Base-by-base conservation (phyloP, 345 rosid species). In the Garcia nutans region DNA sequence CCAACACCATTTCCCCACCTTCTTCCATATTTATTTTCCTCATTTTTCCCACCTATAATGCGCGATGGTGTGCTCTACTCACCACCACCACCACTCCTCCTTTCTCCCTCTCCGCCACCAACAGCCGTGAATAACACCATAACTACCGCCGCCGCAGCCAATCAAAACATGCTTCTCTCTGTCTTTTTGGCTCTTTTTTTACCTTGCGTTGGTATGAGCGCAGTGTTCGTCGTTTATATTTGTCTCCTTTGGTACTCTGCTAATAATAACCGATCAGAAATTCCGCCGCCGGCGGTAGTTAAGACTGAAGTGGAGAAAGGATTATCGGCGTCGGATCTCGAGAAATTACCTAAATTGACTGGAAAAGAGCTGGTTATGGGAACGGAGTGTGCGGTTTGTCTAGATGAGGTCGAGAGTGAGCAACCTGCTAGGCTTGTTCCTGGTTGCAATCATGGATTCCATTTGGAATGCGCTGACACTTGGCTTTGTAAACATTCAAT, bases 401-500 rank as follows among this genome's bases (percentile, higher is more conserved):
- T 94, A 10, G 97, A 92, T 61, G 90, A 92, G 74, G 84, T 94
- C 17, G 96, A 82, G 45, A 71, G 56, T 5, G 88, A 87, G 56
- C 86, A 94, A 66, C 76, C 83, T 52, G 91, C 88, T 13, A 82
- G 97, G 42, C 17, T 88, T 71, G 86, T 94, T 61, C 98, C 98
- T 20, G 93, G 94, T 28, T 92, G 98, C 74, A 91, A 88, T 77
- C 96, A 94, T 60, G 94, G 97, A 20, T 94, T 92, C 66, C 98
- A 94, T 76, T 79, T 87, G 65, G 70, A 87, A 47, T 94, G 98
- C 68, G 91, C 87, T 7, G 97, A 94, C 78, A 75, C 93, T 70
- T 94, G 98, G 98, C 91, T 94, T n/a, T 82, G 85, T 0, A 77
- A 84, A 65, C 87, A 85, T 12, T 45, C 93, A 3, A 77, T 84